phyloP scores from a whole-genome alignment of 2,329 filamentous ascomycete species.

The Trichoderma sp. region DNA sequence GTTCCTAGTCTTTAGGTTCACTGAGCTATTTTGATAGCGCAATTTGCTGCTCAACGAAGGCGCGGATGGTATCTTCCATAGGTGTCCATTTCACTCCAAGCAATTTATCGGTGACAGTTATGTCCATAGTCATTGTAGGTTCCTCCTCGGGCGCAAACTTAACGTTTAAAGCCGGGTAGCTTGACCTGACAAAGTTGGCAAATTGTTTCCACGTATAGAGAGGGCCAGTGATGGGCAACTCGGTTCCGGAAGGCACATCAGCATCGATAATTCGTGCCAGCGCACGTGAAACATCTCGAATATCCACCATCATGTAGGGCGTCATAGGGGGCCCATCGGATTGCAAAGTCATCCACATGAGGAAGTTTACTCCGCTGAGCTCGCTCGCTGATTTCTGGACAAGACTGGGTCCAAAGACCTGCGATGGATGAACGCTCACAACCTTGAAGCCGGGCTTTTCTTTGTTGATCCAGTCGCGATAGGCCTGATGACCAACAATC shows the following conservation, averaged over 20 bases:
- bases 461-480: conserved; percentile 25
- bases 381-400: conserved; percentile 30
- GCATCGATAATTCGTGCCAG: neutral
- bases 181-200: neutral
- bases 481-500: conserved; percentile 28
- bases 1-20: neutral
- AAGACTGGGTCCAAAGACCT: conserved; percentile 27
- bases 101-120: neutral
- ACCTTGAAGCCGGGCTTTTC: conserved; percentile 22
- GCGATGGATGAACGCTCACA: conserved; percentile 25
- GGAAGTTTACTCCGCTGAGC: conserved; percentile 27
- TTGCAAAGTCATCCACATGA: conserved; percentile 10
- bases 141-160: conserved; percentile 1
- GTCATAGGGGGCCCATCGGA: conserved; percentile 6
- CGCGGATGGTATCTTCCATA: neutral
- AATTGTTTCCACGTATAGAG: conserved; percentile 6
- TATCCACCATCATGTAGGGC: conserved; percentile 8
- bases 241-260: neutral
- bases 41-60: conserved; percentile 13
- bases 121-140: conserved; percentile 7
- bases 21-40: neutral
- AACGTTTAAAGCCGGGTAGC: neutral
- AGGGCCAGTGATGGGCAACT: conserved; percentile 1
- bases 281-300: conserved; percentile 4
- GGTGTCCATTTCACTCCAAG: conserved; percentile 4